Base-by-base conservation (phyloP, 352 stramenopile species). In the Aphanomyces stellatus region DNA sequence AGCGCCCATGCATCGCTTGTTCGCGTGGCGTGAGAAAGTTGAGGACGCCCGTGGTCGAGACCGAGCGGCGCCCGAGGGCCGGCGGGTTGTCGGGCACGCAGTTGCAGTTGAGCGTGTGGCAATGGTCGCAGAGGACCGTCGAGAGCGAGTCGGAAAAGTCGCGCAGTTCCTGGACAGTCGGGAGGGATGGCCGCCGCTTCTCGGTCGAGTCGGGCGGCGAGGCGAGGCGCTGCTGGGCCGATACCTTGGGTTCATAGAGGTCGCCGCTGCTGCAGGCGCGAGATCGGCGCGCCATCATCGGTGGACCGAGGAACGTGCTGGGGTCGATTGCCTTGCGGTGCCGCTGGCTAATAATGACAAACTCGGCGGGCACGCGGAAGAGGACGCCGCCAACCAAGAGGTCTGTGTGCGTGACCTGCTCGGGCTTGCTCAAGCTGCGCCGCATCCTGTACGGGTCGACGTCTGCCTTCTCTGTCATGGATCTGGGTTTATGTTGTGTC, bases 1-100 rank as follows among this genome's bases (percentile, higher is more conserved):
- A 90, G 28, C 76, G 77, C 10, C 79, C 79, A 51, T 88, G 79
- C 76, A 86, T 87, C 4, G 79, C 80, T 60, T 88, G 84, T 55
- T 88, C 78, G 33, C 77, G 71, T 4, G 76, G 67, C 31, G 78
- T 88, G 33, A 88, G 74, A 30, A 57, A 57, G 49, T 57, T 57
- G 49, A 57, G 49, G n/a, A 15, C 49, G 25, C 25, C 7, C 22
- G 33, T 22, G 15, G 30, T 6, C 8, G 60, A 43, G 3, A 28
- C 22, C 1, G 30, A 34, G 3, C 60, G 60, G 11, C n/a, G 27
- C 4, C 33, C 28, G 11, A 46, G 15, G n/a, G 60, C 11, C 17
- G 55, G 35, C 37, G 55, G 11, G 6, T 15, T 13, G 6, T 33
- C 6, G 15, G 11, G 13, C 28, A n/a, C 41, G 35, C 60, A 67